Evolutionary conservation across 2,329 filamentous ascomycete species (phyloP).

Genomic region (Pseudopithomyces maydicus): DNA sequence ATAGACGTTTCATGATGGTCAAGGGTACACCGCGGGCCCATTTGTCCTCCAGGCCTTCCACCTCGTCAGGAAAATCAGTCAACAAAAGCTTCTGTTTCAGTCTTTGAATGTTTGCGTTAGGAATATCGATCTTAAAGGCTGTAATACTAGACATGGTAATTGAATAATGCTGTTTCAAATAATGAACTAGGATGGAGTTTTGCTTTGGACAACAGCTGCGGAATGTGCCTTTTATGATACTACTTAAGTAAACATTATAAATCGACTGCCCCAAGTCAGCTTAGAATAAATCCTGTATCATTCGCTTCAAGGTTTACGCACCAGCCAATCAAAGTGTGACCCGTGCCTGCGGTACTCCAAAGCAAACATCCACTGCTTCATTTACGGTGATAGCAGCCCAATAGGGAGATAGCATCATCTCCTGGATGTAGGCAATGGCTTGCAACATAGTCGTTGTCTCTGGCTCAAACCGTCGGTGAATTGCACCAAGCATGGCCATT

Average conservation of each 20-base stretch:
- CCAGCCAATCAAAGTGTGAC: neutral
- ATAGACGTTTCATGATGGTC: slow-evolving; percentile 63
- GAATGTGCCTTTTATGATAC: neutral
- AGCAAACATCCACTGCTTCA: neutral
- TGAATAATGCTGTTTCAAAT: neutral
- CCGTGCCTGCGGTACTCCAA: neutral
- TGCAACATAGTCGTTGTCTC: neutral
- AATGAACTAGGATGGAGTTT: neutral
- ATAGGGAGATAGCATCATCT: neutral
- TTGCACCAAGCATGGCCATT: neutral
- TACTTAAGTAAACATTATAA: neutral
- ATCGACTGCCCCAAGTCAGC: neutral
- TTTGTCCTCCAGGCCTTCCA: slow-evolving; percentile 39
- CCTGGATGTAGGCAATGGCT: neutral
- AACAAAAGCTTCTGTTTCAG: slow-evolving; percentile 61
- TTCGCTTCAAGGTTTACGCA: slow-evolving; percentile 6
- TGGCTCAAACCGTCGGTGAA: neutral
- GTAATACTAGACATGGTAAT: slow-evolving; percentile 1
- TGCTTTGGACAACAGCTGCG: neutral
- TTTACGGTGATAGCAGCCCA: neutral
- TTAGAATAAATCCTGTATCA: neutral
- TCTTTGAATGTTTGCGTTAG: slow-evolving; percentile 45
- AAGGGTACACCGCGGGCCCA: slow-evolving; percentile 68
- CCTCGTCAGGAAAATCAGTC: slow-evolving; percentile 62
- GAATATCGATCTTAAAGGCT: slow-evolving; percentile 10